Evolutionary conservation across 345 rosid genomes (phyloP), one percentile per base, ranked within the genome.

Genomic region (Ceriops tagal): DNA sequence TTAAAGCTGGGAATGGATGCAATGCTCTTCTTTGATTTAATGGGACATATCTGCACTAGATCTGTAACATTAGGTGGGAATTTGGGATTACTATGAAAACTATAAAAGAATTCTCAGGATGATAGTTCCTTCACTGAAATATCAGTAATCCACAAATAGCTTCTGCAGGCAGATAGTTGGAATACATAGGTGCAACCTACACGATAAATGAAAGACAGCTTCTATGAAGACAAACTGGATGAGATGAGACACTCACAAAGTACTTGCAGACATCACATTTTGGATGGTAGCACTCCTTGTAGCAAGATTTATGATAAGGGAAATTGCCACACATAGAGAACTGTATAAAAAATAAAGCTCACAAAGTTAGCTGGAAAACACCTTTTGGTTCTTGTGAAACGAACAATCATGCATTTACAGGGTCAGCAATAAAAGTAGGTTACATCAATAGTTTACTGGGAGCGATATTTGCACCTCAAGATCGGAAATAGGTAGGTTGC

Each of bases 191-290:
- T 39, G 46, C 49, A 43, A 43, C 49, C 13, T 2, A 43, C 49
- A 62, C 22, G 49, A 34, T 24, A 53, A 21, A 49, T n/a, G 58
- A 55, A 43, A 43, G 49, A 43, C 5, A 43, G 18, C 15, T 43
- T 66, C 34, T 58, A 3, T 3, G 20, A 6, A 62, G 7, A 43
- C 49, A 43, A 1, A 56, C 9, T 56, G 15, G 16, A 21, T 21
- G 30, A 21, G n/a, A 24, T 30, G 31, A 49, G 56, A 43, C 53
- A 72, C 80, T 77, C 53, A 77, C 80, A 63, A 72, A 77, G 61
- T 63, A 71, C 65, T 77, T 77, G 76, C 80, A 77, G 26, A 77
- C 76, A 63, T 77, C 80, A 67, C 80, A 77, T 68, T 72, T 72
- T 58, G 80, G 80, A 64, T 58, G 80, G 70, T 72, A 72, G 3